These are phyloP conservation scores for Hyaloscypha bicolor DNA, from an alignment of 495 filamentous ascomycete species.

Conservation along the genomic window DNA sequence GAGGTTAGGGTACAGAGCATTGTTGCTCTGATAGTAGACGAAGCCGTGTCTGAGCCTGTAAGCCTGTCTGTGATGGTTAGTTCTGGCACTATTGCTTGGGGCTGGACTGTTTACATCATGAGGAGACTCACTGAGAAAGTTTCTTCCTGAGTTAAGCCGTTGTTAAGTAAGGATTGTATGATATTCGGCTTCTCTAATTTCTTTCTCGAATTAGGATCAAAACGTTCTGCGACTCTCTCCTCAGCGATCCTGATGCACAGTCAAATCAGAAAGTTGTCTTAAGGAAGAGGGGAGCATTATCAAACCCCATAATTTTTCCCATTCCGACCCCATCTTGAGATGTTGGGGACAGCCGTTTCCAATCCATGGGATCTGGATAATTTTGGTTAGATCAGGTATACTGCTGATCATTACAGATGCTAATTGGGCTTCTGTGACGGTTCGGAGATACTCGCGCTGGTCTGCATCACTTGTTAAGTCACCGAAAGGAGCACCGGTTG, in stretches of 20 bases:
- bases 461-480: constrained; percentile 42
- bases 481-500: constrained; percentile 45
- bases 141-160: constrained; percentile 41
- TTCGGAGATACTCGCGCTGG: constrained; percentile 37
- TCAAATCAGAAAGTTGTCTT: not conserved
- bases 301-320: constrained; percentile 51
- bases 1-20: constrained; percentile 51
- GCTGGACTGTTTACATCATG: constrained; percentile 37
- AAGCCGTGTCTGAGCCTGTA: constrained; percentile 68
- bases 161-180: constrained; percentile 46
- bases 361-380: constrained; percentile 57
- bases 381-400: constrained; percentile 37
- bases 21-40: constrained; percentile 58
- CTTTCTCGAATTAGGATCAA: constrained; percentile 3
- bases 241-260: constrained; percentile 33
- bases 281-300: not conserved
- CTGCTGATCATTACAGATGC: constrained; percentile 2
- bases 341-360: constrained; percentile 53
- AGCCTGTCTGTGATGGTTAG: constrained; percentile 36
- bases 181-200: constrained; percentile 35
- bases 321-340: constrained; percentile 52
- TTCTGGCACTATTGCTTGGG: not conserved
- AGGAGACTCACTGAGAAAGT: constrained; percentile 43
- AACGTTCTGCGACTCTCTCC: constrained; percentile 39
- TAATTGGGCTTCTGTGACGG: constrained; percentile 7